Conservation (phyloP, 2,329 filamentous ascomycete genomes). For the Aspergillus fumigatus region DNA sequence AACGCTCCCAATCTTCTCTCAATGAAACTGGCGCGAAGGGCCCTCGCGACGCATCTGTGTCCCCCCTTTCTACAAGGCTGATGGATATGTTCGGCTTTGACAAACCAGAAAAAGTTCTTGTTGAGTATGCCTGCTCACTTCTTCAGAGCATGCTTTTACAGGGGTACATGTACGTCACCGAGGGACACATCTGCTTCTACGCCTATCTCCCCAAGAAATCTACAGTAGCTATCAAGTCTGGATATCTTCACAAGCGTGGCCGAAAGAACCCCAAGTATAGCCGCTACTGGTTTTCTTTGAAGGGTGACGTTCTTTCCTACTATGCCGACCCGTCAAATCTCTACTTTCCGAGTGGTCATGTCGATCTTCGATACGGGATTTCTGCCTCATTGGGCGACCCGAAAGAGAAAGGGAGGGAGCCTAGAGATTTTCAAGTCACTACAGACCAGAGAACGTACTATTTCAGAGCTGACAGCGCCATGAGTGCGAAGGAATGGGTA, state of each 20-base stretch:
- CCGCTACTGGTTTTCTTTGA: conserved; percentile 89
- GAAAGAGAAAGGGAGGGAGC: conserved; percentile 67
- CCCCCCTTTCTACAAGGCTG: conserved; percentile 63
- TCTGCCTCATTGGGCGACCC: conserved; percentile 70
- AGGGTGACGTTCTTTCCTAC: conserved; percentile 88
- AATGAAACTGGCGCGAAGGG: conserved; percentile 47
- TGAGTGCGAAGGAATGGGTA: conserved; percentile 94
- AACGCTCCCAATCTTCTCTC: conserved; percentile 16
- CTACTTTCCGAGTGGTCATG: conserved; percentile 87
- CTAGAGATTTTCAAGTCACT: conserved; percentile 70
- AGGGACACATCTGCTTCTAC: conserved; percentile 92
- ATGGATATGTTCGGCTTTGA: conserved; percentile 85
- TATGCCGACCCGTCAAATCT: conserved; percentile 77
- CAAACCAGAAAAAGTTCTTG: conserved; percentile 75
- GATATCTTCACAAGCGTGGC: conserved; percentile 82
- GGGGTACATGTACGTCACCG: conserved; percentile 93
- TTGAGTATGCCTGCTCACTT: conserved; percentile 90
- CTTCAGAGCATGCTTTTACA: conserved; percentile 87
- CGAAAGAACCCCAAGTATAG: conserved; percentile 82
- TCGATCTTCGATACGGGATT: conserved; percentile 87
- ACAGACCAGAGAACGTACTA: conserved; percentile 80
- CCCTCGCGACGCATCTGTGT: conserved; percentile 42
- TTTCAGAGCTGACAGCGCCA: conserved; percentile 81
- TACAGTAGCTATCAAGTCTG: conserved; percentile 74
- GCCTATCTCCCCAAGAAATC: conserved; percentile 94